Base-by-base conservation (phyloP, 139 green algal genomes). In the Pedinophyceae sp. region DNA sequence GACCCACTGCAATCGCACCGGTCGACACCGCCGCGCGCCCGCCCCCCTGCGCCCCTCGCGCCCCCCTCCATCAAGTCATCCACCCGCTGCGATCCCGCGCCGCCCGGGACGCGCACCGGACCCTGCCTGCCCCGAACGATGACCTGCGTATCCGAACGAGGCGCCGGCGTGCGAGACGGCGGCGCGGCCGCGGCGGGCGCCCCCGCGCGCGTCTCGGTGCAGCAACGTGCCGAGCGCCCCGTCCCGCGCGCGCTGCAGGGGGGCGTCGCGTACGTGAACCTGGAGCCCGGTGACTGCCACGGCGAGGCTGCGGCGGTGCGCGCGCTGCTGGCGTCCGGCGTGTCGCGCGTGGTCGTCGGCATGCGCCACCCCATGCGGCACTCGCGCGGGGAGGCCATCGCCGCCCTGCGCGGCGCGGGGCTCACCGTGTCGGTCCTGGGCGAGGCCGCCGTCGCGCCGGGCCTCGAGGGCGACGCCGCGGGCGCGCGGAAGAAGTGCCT, bases 341-440 rank as follows among this genome's bases (percentile, higher is more conserved):
- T 96, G 13, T 39, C 24, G 0, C 75, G 87, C 0, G 86, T 94
- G 20, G 88, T 99, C 27, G 54, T 99, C 13, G 92, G 91, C n/a
- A 60, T 96, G 41, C 58, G 70, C 4, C 80, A 97, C 63, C 92
- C 92, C 17, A 58, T 96, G 47, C 41, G 58, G 0, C 77, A 93
- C 61, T 57, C 79, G 5, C 55, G 80, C 4, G 85, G 81, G 1
- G 17, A 51, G 1, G 83, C 75, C 16, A 65, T 93, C 1, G 45
- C 27, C 2, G 68, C 69, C 13, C 65, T 95, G 61, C 50, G 65
- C 6, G 29, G 30, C 2, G 71, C 67, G 6, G 88, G 88, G n/a
- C 28, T 97, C 5, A 6, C 23, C 1, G 87, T 95, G 34, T 66
- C 76, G 58, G 69, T 93, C 41, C 54, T 78, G 25, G 61, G 69